Evolutionary conservation across 441 rosid genomes (phyloP).

Genomic region (Lepidium campestre): DNA sequence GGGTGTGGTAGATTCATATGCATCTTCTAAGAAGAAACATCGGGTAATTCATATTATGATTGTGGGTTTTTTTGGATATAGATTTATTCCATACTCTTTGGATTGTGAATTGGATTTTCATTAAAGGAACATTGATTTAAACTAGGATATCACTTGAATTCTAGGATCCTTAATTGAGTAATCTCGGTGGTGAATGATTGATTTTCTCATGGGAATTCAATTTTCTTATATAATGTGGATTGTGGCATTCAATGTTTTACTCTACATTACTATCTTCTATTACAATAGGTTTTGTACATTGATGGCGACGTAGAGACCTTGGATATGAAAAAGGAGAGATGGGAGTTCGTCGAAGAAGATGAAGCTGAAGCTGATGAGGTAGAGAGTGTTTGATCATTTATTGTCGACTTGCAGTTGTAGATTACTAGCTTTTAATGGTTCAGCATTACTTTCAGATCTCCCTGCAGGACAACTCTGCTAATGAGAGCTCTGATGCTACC

Average conservation of each 20-base stretch:
- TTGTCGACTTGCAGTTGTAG: neutral
- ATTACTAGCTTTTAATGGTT: neutral
- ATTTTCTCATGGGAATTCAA: neutral
- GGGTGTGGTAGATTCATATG: constrained; percentile 53
- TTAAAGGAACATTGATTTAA: neutral
- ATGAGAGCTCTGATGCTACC: constrained; percentile 31
- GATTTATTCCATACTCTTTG: neutral
- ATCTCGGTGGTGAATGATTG: neutral
- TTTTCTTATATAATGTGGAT: neutral
- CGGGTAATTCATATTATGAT: constrained; percentile 39
- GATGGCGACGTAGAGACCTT: constrained; percentile 74
- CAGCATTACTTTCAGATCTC: neutral
- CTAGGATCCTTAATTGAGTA: neutral
- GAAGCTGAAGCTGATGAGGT: constrained; percentile 42
- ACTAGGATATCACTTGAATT: neutral
- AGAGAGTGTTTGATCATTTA: neutral
- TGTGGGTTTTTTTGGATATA: neutral
- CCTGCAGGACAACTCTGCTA: constrained; percentile 37
- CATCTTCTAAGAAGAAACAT: constrained; percentile 52
- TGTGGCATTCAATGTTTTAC: neutral
- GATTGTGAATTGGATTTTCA: neutral
- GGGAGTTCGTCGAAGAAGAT: constrained; percentile 39
- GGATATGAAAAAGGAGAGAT: constrained; percentile 48
- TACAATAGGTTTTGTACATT: constrained; percentile 48
- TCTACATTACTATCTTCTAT: neutral